phyloP scores from a whole-genome alignment of 306 rosid genomes.

The Begonia loranthoides region DNA sequence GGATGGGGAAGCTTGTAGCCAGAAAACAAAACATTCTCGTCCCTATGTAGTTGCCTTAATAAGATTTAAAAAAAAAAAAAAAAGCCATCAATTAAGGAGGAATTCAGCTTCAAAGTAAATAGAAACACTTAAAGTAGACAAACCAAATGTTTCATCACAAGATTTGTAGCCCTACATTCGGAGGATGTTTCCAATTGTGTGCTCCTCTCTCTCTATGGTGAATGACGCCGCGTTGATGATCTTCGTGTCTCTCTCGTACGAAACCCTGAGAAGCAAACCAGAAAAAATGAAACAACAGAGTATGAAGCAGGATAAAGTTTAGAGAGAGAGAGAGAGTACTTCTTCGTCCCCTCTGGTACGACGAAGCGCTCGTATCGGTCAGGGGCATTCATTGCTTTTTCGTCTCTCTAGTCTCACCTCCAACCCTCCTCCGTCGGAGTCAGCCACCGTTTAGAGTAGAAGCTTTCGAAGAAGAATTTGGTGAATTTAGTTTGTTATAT shows the following conservation, averaged over 20 bases:
- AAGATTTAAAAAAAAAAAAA: conserved; percentile 2
- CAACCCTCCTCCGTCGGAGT: no score
- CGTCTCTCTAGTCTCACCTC: background rate
- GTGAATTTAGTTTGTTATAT: no score
- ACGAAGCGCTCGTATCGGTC: conserved; percentile 95
- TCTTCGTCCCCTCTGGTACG: conserved; percentile 89
- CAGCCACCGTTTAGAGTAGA: no score
- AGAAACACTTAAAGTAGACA: background rate
- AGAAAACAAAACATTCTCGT: conserved; percentile 68
- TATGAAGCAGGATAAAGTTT: background rate
- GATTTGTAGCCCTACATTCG: conserved; percentile 42
- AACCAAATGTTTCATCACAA: background rate
- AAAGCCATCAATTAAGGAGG: background rate
- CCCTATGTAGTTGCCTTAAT: conserved; percentile 77
- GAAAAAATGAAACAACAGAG: background rate
- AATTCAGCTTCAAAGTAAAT: background rate
- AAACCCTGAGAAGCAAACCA: conserved; percentile 39
- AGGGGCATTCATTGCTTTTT: conserved; percentile 67
- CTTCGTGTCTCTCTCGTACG: conserved; percentile 91
- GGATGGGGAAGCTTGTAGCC: conserved; percentile 97
- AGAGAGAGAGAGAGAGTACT: conserved; percentile 20
- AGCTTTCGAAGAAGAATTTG: no score
- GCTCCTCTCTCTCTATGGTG: conserved; percentile 84
- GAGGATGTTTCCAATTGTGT: conserved; percentile 76
- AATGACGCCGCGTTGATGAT: conserved; percentile 80